Conservation (phyloP, 169 alveolate genomes). For the Hepatocystis sp. region DNA sequence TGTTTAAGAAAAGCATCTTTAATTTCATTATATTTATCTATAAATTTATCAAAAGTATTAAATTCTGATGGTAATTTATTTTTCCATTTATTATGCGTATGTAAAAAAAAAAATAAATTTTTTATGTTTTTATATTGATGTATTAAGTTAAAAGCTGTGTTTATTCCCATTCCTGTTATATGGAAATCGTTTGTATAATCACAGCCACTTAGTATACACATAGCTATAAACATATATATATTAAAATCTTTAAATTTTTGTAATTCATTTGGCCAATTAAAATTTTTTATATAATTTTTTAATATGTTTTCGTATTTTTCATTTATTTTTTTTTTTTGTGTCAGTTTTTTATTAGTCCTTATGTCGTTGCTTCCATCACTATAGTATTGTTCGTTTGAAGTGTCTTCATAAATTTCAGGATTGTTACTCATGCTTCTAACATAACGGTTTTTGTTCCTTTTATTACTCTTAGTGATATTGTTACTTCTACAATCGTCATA, state of each 20-base stretch:
- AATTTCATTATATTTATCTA: conserved; percentile 76
- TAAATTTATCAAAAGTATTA: conserved; percentile 73
- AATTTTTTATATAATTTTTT: conserved; percentile 44
- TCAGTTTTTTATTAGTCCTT: too few species aligned
- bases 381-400: background rate
- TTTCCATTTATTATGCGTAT: conserved; percentile 77
- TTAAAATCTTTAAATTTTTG: conserved; percentile 79
- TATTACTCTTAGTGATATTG: background rate
- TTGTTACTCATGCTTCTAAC: too few species aligned
- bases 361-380: too few species aligned
- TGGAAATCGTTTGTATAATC: conserved; percentile 86
- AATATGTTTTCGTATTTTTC: conserved; percentile 56
- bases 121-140: conserved; percentile 76
- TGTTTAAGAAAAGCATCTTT: conserved; percentile 82
- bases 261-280: conserved; percentile 72
- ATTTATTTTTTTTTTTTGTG: conserved; percentile 6
- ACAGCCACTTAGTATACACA: conserved; percentile 87
- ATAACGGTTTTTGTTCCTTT: background rate
- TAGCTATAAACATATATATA: conserved; percentile 82
- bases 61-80: conserved; percentile 80
- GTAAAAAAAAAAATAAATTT: conserved; percentile 65
- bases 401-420: too few species aligned
- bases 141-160: conserved; percentile 80
- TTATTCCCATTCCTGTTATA: conserved; percentile 86
- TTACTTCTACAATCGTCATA: too few species aligned